phyloP scores from a whole-genome alignment of 208 protist species.

The Trypanosoma congolense region DNA sequence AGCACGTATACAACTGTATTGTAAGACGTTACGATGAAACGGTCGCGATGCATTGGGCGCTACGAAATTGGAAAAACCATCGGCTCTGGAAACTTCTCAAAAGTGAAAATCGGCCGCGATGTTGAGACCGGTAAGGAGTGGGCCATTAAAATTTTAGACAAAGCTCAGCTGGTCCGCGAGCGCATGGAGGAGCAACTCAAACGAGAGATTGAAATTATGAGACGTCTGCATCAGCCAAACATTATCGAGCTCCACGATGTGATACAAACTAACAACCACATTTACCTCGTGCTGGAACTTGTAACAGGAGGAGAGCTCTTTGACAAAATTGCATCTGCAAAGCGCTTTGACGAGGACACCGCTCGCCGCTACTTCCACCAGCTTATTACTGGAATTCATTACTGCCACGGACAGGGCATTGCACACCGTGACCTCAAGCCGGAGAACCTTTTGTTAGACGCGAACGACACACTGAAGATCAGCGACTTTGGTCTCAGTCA shows the following conservation, averaged over 20 bases:
- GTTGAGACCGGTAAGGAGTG: constrained; percentile 67
- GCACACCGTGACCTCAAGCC: constrained; percentile 89
- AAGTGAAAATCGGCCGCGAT: constrained; percentile 74
- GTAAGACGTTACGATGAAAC: constrained; percentile 6
- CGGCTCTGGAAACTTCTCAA: constrained; percentile 86
- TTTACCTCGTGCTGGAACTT: constrained; percentile 90
- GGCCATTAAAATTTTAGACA: constrained; percentile 89
- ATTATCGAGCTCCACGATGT: constrained; percentile 85
- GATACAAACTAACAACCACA: constrained; percentile 84
- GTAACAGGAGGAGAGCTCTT: constrained; percentile 92
- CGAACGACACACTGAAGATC: constrained; percentile 79
- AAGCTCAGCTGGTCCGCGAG: constrained; percentile 75
- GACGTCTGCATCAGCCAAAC: constrained; percentile 82
- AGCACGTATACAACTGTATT: no score
- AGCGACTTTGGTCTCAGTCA: constrained; percentile 90
- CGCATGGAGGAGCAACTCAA: constrained; percentile 89
- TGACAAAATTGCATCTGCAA: constrained; percentile 77
- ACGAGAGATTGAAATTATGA: constrained; percentile 88
- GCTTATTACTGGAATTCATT: constrained; percentile 88
- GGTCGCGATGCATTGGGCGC: constrained; percentile 48
- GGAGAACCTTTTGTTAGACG: constrained; percentile 86
- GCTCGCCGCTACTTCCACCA: constrained; percentile 93
- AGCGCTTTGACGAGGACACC: constrained; percentile 76
- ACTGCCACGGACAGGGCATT: constrained; percentile 87
- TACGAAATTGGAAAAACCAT: constrained; percentile 88